Conservation (phyloP, 2,329 filamentous ascomycete genomes). For the Xylariales sp. region DNA sequence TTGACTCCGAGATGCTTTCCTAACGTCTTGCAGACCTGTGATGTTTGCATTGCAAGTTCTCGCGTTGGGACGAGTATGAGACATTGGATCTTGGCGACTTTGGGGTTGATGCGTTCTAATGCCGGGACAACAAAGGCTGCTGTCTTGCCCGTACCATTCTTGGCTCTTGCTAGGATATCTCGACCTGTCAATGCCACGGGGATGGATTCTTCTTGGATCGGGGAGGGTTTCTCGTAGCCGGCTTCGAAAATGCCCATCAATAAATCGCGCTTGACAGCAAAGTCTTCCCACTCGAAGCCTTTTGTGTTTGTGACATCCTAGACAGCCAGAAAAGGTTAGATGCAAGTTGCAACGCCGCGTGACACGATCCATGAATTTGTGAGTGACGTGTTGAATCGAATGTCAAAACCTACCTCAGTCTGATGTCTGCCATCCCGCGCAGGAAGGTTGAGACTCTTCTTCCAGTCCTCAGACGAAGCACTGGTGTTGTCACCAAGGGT, state of each 20-base stretch:
- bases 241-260: conserved; percentile 99
- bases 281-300: conserved; percentile 95
- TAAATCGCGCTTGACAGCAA: conserved; percentile 88
- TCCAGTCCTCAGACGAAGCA: conserved; percentile 59
- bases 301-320: conserved; percentile 98
- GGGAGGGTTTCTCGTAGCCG: conserved; percentile 96
- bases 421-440: conserved; percentile 72
- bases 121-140: conserved; percentile 96
- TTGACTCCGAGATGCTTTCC: conserved; percentile 97
- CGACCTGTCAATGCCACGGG: conserved; percentile 91
- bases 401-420: conserved; percentile 59
- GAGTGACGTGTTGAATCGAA: too few relatives aligned
- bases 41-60: conserved; percentile 96
- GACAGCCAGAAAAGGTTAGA: conserved; percentile 4
- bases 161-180: conserved; percentile 92
- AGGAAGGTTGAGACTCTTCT: conserved; percentile 66
- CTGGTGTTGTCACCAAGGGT: conserved; percentile 39
- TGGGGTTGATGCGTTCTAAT: conserved; percentile 93
- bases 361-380: too few relatives aligned
- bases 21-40: conserved; percentile 97
- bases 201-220: conserved; percentile 98
- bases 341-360: background rate
- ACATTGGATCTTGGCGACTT: conserved; percentile 92
- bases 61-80: conserved; percentile 94
- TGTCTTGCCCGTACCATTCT: conserved; percentile 98